Evolutionary conservation across 2,329 filamentous ascomycete genomes (phyloP).

Genomic region (Penicillium sp.): DNA sequence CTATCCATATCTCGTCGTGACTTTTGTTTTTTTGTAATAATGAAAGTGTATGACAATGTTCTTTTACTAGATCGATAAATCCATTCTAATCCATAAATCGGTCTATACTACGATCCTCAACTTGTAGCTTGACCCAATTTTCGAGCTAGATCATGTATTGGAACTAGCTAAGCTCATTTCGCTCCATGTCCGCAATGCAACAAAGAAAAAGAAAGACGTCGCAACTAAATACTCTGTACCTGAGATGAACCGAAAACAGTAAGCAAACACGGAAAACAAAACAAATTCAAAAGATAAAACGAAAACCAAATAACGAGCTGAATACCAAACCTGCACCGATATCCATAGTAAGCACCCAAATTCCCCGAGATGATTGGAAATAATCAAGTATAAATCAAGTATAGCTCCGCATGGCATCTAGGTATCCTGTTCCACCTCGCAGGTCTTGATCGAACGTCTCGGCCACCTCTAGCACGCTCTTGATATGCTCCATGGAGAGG

Average conservation of each 20-base stretch:
- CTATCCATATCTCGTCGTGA: slow-evolving; percentile 7
- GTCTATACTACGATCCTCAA: background rate
- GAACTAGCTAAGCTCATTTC: background rate
- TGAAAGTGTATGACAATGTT: slow-evolving; percentile 12
- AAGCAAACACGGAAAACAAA: background rate
- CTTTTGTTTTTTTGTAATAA: slow-evolving; percentile 6
- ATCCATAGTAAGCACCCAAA: background rate
- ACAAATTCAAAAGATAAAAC: background rate
- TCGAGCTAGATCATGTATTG: background rate
- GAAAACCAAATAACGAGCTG: background rate
- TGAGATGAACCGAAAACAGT: background rate
- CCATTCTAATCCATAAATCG: background rate
- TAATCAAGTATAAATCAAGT: slow-evolving; percentile 28
- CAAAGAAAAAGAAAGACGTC: background rate
- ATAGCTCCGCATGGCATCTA: slow-evolving; percentile 82
- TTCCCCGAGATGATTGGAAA: slow-evolving; percentile 1
- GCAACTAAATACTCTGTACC: background rate
- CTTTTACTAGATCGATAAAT: slow-evolving; percentile 1
- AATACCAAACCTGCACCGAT: background rate
- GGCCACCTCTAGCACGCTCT: slow-evolving; percentile 77
- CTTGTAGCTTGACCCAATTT: background rate
- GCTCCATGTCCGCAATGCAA: background rate
- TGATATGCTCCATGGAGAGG: slow-evolving; percentile 75
- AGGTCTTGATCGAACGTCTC: slow-evolving; percentile 81
- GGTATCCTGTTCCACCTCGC: slow-evolving; percentile 74